Evolutionary conservation across 2,329 filamentous ascomycete genomes (phyloP).

Genomic region (Sarocladiaceae sp.): DNA sequence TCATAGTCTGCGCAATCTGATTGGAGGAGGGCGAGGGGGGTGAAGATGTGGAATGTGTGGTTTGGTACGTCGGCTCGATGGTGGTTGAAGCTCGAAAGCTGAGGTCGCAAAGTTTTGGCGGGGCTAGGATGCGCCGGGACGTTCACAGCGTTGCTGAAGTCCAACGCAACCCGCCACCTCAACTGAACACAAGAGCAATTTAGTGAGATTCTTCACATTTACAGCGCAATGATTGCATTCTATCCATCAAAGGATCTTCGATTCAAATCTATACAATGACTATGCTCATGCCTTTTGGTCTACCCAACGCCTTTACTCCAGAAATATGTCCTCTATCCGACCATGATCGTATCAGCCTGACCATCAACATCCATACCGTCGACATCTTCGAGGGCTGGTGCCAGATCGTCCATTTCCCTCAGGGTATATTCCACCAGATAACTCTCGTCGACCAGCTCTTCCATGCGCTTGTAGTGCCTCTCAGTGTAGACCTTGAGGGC

Average conservation of each 20-base stretch:
- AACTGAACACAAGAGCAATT: no score
- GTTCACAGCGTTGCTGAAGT: no score
- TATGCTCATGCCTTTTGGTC: constrained; percentile 11
- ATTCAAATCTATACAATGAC: constrained; percentile 11
- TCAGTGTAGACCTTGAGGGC: constrained; percentile 90
- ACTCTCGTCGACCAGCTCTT: constrained; percentile 90
- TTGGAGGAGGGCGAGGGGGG: neutral
- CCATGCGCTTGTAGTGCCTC: constrained; percentile 83
- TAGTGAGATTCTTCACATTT: no score
- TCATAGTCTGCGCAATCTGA: constrained; percentile 24
- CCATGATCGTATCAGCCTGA: constrained; percentile 39
- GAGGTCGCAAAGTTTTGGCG: constrained; percentile 10
- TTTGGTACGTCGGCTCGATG: neutral
- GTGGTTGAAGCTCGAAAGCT: neutral
- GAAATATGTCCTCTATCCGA: constrained; percentile 19
- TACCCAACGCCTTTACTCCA: constrained; percentile 11
- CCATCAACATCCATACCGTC: constrained; percentile 30
- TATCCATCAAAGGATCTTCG: neutral
- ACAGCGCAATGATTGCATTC: no score
- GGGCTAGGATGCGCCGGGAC: neutral
- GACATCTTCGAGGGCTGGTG: constrained; percentile 33
- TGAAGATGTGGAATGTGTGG: neutral
- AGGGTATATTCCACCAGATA: constrained; percentile 92
- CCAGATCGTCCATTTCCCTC: constrained; percentile 81
- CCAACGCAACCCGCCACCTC: no score